These are phyloP conservation scores for Eruca vesicaria DNA, from an alignment of 441 rosid genomes.

Conservation along the genomic window DNA sequence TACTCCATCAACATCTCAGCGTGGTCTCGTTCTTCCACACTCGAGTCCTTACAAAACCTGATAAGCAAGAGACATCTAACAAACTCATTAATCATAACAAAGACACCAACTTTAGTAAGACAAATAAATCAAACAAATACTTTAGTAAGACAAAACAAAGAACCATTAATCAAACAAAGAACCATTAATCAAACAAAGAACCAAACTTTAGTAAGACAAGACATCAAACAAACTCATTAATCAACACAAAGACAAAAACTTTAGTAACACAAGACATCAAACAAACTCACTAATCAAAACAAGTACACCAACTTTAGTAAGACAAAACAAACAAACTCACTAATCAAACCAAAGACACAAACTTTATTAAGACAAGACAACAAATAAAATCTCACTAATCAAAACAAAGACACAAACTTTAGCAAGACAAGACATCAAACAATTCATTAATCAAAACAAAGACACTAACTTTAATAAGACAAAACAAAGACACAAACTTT, in stretches of 20 bases:
- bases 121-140: not conserved
- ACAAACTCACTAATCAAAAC: not conserved
- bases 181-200: not conserved
- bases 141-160: not conserved
- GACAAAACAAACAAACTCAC: not conserved
- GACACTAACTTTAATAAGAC: no score
- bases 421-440: not conserved
- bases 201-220: not conserved
- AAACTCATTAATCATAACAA: not conserved
- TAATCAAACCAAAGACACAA: not conserved
- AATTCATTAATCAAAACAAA: no score
- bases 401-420: not conserved
- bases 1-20: slow-evolving; percentile 60
- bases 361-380: not conserved
- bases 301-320: not conserved
- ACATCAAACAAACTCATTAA: not conserved
- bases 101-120: not conserved
- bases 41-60: slow-evolving; percentile 58
- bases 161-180: not conserved
- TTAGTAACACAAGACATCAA: not conserved
- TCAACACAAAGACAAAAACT: not conserved
- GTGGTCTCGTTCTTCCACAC: slow-evolving; percentile 56
- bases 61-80: not conserved
- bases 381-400: not conserved
- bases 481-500: not conserved